phyloP scores from a whole-genome alignment of 2,329 filamentous ascomycete species.

The Claviceps cyperi region DNA sequence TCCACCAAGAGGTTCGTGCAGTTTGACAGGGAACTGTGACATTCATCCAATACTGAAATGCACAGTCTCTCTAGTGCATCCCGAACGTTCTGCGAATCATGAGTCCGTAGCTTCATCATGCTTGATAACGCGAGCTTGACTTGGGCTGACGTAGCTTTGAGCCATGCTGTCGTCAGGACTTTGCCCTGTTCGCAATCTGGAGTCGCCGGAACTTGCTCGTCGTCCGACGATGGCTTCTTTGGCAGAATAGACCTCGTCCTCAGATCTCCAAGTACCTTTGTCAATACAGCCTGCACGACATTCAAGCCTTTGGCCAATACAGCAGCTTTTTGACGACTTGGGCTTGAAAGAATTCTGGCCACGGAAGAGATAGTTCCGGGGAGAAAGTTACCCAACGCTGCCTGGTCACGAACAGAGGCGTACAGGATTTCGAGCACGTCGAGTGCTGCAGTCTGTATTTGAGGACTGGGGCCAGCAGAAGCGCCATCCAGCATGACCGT shows the following conservation, averaged over 20 bases:
- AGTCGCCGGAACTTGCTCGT: slow-evolving; percentile 13
- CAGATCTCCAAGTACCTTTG: slow-evolving; percentile 43
- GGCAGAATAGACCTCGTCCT: slow-evolving; percentile 32
- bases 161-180: slow-evolving; percentile 45
- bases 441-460: slow-evolving; percentile 59
- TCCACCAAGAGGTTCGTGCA: slow-evolving; percentile 63
- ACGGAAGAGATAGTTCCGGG: slow-evolving; percentile 77
- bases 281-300: slow-evolving; percentile 40
- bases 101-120: slow-evolving; percentile 59
- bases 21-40: slow-evolving; percentile 54
- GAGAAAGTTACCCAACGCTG: slow-evolving; percentile 71
- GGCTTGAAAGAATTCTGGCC: slow-evolving; percentile 58
- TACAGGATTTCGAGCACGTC: slow-evolving; percentile 49
- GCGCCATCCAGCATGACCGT: slow-evolving; percentile 65
- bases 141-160: slow-evolving; percentile 65
- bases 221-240: slow-evolving; percentile 8
- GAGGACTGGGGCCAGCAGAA: slow-evolving; percentile 45
- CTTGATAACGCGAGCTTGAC: slow-evolving; percentile 70
- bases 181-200: slow-evolving; percentile 16
- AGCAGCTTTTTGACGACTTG: slow-evolving; percentile 38
- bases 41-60: slow-evolving; percentile 62
- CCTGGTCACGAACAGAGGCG: slow-evolving; percentile 49
- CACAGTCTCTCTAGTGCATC: slow-evolving; percentile 56
- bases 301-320: slow-evolving; percentile 50
- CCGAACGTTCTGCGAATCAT: slow-evolving; percentile 55